phyloP scores from a whole-genome alignment of 73 alveolate species.

The Diophrys appendiculata region DNA sequence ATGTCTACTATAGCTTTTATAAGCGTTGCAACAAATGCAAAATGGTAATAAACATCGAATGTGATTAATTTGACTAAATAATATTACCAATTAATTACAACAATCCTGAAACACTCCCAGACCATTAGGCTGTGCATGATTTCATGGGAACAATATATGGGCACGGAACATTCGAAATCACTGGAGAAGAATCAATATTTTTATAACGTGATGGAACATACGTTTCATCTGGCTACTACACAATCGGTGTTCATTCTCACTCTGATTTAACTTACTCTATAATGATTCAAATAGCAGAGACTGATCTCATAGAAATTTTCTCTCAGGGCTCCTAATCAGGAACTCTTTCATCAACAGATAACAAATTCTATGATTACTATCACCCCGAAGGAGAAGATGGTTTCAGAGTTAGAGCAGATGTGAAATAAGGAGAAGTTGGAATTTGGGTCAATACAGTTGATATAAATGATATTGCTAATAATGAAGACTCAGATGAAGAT shows the following conservation, averaged over 20 bases:
- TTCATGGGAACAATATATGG: not conserved
- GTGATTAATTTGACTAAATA: not conserved
- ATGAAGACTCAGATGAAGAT: too few relatives aligned
- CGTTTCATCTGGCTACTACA: constrained; percentile 1
- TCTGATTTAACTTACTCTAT: constrained; percentile 3
- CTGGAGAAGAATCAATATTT: not conserved
- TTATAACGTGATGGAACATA: not conserved
- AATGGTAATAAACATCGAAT: not conserved
- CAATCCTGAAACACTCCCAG: not conserved
- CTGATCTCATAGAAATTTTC: too few relatives aligned
- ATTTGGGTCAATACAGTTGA: too few relatives aligned
- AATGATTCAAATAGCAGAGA: too few relatives aligned
- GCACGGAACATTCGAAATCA: not conserved
- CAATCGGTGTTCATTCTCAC: constrained; percentile 18
- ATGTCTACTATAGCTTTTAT: constrained; percentile 6
- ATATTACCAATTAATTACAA: too few relatives aligned
- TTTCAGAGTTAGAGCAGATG: too few relatives aligned
- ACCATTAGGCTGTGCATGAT: not conserved
- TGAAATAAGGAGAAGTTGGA: too few relatives aligned
- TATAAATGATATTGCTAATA: too few relatives aligned
- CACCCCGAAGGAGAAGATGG: too few relatives aligned
- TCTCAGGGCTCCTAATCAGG: too few relatives aligned
- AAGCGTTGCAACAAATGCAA: not conserved
- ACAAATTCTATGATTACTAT: too few relatives aligned
- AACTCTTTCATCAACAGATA: too few relatives aligned